Conservation (phyloP, 345 rosid species). For the Citrus inodora region DNA sequence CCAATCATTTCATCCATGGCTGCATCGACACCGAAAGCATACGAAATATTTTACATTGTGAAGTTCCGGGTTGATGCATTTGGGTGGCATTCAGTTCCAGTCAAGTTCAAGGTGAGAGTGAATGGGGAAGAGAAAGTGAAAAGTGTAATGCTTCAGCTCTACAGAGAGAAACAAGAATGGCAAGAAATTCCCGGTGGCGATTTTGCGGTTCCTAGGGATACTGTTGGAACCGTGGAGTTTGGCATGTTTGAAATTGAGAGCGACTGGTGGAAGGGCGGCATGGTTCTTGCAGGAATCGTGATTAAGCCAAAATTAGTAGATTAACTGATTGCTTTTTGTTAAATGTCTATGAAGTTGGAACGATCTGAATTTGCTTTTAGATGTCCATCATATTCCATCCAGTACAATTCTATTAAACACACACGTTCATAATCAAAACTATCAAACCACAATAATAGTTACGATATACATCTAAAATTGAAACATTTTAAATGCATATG, state of each 20-base stretch:
- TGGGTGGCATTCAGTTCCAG: slow-evolving; percentile 31
- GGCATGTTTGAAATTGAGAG: slow-evolving; percentile 29
- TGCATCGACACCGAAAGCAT: background rate
- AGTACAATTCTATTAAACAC: too few relatives aligned
- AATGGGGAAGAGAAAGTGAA: slow-evolving; percentile 18
- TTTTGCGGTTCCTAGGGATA: background rate
- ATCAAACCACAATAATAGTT: background rate
- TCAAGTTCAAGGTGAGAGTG: slow-evolving; percentile 23
- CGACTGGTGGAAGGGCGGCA: slow-evolving; percentile 36
- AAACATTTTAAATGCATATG: too few relatives aligned
- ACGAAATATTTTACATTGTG: slow-evolving; percentile 12
- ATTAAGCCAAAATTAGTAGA: slow-evolving; percentile 12
- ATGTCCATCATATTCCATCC: too few relatives aligned
- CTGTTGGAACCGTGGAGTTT: slow-evolving; percentile 15
- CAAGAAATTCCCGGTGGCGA: slow-evolving; percentile 29
- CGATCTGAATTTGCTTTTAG: too few relatives aligned
- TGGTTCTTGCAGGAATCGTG: slow-evolving; percentile 32
- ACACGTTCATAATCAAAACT: too few relatives aligned
- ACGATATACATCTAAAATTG: too few relatives aligned
- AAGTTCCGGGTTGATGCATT: slow-evolving; percentile 35
- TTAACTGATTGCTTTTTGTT: background rate
- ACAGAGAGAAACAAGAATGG: slow-evolving; percentile 24
- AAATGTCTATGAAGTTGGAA: background rate
- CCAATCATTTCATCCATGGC: background rate
- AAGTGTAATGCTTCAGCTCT: slow-evolving; percentile 8